Conservation (phyloP, 2,329 filamentous ascomycete genomes). For the Pseudocercospora macadamiae region DNA sequence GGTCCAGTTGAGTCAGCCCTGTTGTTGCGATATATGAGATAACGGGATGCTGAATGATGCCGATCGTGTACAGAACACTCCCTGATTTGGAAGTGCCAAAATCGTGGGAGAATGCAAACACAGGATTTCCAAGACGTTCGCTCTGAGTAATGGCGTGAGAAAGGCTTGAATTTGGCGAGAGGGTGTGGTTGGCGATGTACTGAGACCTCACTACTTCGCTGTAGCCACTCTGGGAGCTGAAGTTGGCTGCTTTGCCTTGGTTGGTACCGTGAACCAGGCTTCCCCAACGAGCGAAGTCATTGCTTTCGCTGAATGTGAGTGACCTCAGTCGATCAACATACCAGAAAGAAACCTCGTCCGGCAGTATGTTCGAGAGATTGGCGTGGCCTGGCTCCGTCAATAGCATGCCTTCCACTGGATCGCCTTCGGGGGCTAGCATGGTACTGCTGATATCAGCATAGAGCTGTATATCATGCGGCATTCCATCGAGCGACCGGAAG, state of each 20-base stretch:
- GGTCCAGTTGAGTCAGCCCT: conserved; percentile 8
- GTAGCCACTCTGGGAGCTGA: background rate
- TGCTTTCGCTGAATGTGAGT: background rate
- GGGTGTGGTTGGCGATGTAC: background rate
- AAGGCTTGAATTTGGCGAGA: too few relatives aligned
- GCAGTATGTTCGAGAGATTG: background rate
- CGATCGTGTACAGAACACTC: conserved; percentile 13
- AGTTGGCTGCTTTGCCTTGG: background rate
- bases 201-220: background rate
- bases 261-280: background rate
- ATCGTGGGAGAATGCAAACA: conserved; percentile 16
- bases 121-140: too few relatives aligned
- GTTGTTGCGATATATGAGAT: background rate
- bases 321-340: background rate
- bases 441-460: conserved; percentile 12
- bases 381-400: background rate
- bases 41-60: conserved; percentile 12
- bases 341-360: background rate
- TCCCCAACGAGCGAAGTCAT: conserved; percentile 1
- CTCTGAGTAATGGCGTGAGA: too few relatives aligned
- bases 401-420: background rate
- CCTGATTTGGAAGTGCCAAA: background rate
- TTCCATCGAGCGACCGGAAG: conserved; percentile 9
- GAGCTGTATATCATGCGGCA: conserved; percentile 14
- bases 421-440: background rate